A percentile compares a stretch with the other conserved stretches of the same genome.
phyloP scores from a whole-genome alignment of 306 rosid species.

The Cicer arietinum region DNA sequence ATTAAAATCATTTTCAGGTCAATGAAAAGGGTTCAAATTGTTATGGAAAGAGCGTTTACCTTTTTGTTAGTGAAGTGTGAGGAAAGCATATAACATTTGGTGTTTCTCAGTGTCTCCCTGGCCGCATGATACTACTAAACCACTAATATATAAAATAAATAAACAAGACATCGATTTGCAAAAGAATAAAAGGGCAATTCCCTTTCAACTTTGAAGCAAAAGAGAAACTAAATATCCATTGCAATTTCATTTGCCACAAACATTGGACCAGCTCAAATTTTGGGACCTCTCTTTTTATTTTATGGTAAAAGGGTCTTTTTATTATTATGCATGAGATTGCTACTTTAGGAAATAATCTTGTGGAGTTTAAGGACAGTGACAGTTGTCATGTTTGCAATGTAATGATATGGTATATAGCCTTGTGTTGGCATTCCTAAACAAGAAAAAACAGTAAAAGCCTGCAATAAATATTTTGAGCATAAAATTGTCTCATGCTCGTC shows the following conservation, averaged over 20 bases:
- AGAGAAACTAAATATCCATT: constrained; percentile 19
- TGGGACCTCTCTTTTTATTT: no score
- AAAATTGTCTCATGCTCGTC: constrained; percentile 15
- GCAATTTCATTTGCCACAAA: constrained; percentile 4
- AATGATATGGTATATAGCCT: not conserved
- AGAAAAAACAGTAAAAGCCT: constrained; percentile 12
- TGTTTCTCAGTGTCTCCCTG: constrained; percentile 2
- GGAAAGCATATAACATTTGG: constrained; percentile 17
- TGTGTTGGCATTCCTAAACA: constrained; percentile 22
- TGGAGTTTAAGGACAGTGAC: constrained; percentile 32
- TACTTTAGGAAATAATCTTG: constrained; percentile 32
- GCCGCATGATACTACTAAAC: constrained; percentile 35
- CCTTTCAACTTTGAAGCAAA: constrained; percentile 43
- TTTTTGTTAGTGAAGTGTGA: constrained; percentile 28
- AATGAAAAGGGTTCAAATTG: constrained; percentile 39
- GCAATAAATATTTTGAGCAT: constrained; percentile 15
- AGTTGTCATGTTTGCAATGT: constrained; percentile 31
- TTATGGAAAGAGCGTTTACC: constrained; percentile 41
- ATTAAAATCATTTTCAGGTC: constrained; percentile 35
- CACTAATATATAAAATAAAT: not conserved
- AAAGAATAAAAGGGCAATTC: constrained; percentile 41
- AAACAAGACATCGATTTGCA: constrained; percentile 6
- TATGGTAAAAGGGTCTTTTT: not conserved
- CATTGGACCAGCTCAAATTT: constrained; percentile 11
- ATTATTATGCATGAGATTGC: constrained; percentile 24